Evolutionary conservation across 441 rosid genomes (phyloP), one percentile per base, ranked within the genome.

Genomic region (Euphorbia celastroides): DNA sequence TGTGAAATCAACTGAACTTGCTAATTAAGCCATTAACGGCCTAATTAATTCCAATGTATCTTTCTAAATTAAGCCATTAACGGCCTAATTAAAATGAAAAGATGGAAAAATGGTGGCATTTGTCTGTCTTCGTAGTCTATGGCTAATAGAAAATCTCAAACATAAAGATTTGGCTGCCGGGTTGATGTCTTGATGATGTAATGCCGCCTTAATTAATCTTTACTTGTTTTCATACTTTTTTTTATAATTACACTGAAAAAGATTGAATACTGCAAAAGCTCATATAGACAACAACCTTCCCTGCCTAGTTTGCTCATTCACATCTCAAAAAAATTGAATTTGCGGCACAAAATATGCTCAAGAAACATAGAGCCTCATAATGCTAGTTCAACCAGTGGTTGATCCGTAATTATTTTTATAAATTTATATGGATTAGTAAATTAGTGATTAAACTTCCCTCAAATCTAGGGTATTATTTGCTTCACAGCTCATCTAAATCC

Each of bases 81-180:
- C 7, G 8, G 60, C 41, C 34, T 50, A n/a, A 20, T 57, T 62
- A 23, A 17, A 23, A 22, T 41, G 20, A 4, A 22, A 0, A 3
- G 11, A 7, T 5, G 10, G 0, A 28, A 28, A 26, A 17, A 28
- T 63, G 14, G 17, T 13, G 1, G 12, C 25, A 25, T 41, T 4
- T 62, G n/a, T 30, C 25, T 42, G 64, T 68, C 7, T 36, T 28
- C 42, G 11, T 62, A 52, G 36, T 62, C 31, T 56, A 65, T 16
- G 60, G 65, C 48, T 26, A 70, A 52, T 44, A 66, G 64, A 46
- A 19, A 36, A 14, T 30, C 74, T 81, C 77, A 77, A 79, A 66
- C 19, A 17, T 52, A 10, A 60, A 70, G 85, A 79, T 79, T 79
- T 79, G 64, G 81, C 75, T 75, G 79, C 79, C 77, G 79, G 80